Base-by-base conservation (phyloP, 1,139 yeast genomes). In the Cylindricascospora bacillispora region DNA sequence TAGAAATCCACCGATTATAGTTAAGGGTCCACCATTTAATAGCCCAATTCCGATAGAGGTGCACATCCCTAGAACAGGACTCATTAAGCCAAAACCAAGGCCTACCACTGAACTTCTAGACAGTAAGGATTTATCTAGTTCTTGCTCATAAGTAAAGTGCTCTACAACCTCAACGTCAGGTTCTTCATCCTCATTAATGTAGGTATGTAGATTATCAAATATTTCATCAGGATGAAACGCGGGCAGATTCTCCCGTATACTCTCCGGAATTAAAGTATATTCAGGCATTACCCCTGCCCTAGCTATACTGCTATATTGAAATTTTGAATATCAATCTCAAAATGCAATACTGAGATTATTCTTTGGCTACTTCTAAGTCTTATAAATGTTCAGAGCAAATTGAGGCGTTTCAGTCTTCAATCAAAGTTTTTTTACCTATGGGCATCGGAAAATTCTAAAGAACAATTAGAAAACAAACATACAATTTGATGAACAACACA, bases 41-140 rank as follows among this genome's bases (percentile, higher is more conserved):
- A 78, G 56, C 1, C 80, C 73, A 26, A 76, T 75, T 53, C 77
- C 70, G 45, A 78, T 59, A 0, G 83, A 76, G 1, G 81, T 71
- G 4, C 82, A 71, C 44, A 78, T 62, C 1, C 86, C 85, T 48
- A 78, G 65, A 0, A 85, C 86, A 0, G 80, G 85, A 13, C 81
- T 80, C 86, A 78, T 77, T 15, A 78, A 55, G 2, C 83, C 73
- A 47, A 77, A 76, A 1, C 89, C 85, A 17, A 78, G 56, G 2
- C 86, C 89, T 25, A 78, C 69, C 21, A 78, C 70, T 0, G 83
- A 73, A 0, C 72, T 61, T 21, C 49, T 38, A 2, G 77, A 78
- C 1, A 80, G 67, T 35, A 77, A 60, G 37, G 75, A 73, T 40
- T 80, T 63, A 35, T 71, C 73, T 35, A 78, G 57, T 30, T 73